These are phyloP conservation scores for Ambrosia hybrid DNA, from an alignment of 140 eudicot species.

Conservation along the genomic window DNA sequence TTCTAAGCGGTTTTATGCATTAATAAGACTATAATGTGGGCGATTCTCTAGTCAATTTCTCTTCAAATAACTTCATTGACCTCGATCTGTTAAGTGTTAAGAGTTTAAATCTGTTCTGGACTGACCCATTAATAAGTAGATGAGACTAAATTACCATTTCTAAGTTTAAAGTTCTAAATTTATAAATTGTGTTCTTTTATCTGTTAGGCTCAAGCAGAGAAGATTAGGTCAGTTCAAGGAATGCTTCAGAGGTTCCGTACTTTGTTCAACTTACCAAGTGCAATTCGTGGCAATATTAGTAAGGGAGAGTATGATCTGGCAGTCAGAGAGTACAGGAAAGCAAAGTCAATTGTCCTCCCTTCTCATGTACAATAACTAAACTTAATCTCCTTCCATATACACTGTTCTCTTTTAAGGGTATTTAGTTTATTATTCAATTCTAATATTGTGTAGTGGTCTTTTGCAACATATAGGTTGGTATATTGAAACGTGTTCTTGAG, in stretches of 20 bases:
- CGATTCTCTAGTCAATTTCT: background rate
- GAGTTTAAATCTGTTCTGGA: no score
- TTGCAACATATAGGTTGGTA: conserved; percentile 73
- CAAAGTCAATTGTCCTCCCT: conserved; percentile 96
- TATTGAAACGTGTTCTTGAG: conserved; percentile 93
- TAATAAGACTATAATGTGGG: background rate
- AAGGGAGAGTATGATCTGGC: conserved; percentile 98
- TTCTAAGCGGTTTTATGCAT: background rate
- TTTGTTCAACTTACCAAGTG: conserved; percentile 91
- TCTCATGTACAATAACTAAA: conserved; percentile 68
- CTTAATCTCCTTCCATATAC: conserved; percentile 15
- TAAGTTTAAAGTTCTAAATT: background rate
- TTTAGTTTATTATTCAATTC: background rate
- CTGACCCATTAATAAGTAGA: no score
- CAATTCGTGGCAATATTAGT: conserved; percentile 85
- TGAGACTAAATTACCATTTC: background rate
- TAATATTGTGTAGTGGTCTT: background rate
- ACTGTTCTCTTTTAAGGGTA: conserved; percentile 11
- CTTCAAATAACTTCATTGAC: no score
- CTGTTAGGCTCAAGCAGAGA: conserved; percentile 91
- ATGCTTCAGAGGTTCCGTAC: conserved; percentile 99
- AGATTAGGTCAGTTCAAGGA: conserved; percentile 98
- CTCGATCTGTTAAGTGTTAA: no score
- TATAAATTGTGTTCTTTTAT: conserved; percentile 3
- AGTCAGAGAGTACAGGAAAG: conserved; percentile 98